Conservation (phyloP, 2,329 filamentous ascomycete genomes). For the Scedosporium minutisporum region DNA sequence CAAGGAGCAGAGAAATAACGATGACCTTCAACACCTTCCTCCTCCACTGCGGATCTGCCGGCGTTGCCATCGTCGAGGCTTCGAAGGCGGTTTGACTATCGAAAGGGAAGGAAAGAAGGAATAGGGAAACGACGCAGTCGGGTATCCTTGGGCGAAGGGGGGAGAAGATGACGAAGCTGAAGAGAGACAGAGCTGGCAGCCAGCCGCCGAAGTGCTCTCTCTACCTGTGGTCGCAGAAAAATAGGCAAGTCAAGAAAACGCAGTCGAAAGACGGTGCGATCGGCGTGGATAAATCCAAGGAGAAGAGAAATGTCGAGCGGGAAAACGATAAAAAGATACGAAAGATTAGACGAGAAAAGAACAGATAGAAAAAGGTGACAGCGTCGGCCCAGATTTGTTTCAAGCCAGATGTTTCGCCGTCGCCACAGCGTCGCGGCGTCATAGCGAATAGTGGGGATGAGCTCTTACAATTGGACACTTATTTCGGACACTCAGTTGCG, state of each 20-base stretch:
- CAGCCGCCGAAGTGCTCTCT: conserved; percentile 1
- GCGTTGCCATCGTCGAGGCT: conserved; percentile 24
- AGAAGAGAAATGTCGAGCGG: background rate
- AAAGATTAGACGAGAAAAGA: background rate
- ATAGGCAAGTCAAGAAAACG: background rate
- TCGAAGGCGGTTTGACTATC: background rate
- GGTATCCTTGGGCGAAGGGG: background rate
- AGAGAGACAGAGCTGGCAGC: conserved; percentile 1
- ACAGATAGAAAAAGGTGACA: background rate
- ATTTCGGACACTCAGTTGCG: background rate
- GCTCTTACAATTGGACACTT: background rate
- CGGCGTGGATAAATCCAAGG: background rate
- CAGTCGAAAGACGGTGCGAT: background rate
- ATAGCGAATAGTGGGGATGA: background rate
- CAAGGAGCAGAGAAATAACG: conserved; percentile 79
- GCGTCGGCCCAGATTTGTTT: background rate
- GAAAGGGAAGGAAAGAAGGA: background rate
- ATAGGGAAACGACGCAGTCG: background rate
- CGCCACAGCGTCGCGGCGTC: background rate
- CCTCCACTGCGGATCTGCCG: conserved; percentile 46
- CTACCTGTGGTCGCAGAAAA: background rate
- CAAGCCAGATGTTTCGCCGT: background rate
- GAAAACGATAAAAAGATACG: background rate
- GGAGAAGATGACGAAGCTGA: background rate
- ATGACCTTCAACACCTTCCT: conserved; percentile 81